Evolutionary conservation across 2,329 filamentous ascomycete species (phyloP), one percentile per base, ranked within the genome.

Genomic region (Cladosporium sp.): DNA sequence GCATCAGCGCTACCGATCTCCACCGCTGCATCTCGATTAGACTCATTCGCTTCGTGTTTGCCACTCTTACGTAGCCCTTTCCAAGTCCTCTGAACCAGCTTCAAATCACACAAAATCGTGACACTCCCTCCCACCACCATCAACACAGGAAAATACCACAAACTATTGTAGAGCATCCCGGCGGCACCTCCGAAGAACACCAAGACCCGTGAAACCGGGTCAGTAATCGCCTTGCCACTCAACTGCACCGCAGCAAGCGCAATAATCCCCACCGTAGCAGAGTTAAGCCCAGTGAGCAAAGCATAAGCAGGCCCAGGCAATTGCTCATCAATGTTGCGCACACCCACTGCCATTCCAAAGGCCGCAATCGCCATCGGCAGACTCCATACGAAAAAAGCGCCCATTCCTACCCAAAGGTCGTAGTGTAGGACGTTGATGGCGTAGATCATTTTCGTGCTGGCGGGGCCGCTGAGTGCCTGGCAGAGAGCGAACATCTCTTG

Each of bases 121-220:
- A 72, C 70, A 1, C 79, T 11, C 0, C 87, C 88, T 0, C 80
- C 82, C 1, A 77, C 63, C 0, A 81, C 64, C 72, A 90, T 86
- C 4, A 91, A 68, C 0, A 84, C 66, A 0, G 88, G 88, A 47
- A 90, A 91, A 64, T 88, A 92, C 88, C 88, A 92, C 0, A 91
- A 72, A 0, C 87, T 83, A 51, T 85, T 89, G 65, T 90, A 90
- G 51, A 88, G 77, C 63, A 91, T 73, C 0, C 88, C 88, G 0
- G 86, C 87, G 8, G 81, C 78, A 0, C 78, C 88, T 3, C 82
- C 82, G 6, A 86, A 66, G 12, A 89, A 86, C 0, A 91, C 84
- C 1, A 90, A 64, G 0, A 86, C 73, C 1, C 88, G 75, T 0
- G 87, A 86, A 3, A 88, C 50, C 19, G 76, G 76, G 66, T 90